These are phyloP conservation scores for Pichia kudriavzevii DNA, from an alignment of 1,139 yeast genomes.

Conservation along the genomic window DNA sequence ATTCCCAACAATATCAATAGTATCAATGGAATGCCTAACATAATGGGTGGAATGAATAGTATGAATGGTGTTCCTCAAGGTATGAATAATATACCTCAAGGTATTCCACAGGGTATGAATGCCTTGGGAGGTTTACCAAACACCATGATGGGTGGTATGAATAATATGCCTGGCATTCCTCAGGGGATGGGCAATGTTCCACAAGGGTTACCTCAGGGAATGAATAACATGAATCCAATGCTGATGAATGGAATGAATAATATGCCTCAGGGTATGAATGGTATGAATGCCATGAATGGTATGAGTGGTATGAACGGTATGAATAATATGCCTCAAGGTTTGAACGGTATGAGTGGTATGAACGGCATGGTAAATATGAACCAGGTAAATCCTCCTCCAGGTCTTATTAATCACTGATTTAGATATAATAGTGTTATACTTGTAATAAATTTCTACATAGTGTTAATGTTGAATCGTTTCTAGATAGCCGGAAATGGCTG, in stretches of 20 bases:
- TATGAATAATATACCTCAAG: too few species aligned
- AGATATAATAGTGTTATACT: too few species aligned
- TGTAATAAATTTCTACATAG: too few species aligned
- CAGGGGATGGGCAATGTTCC: too few species aligned
- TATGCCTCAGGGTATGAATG: slow-evolving; percentile 1
- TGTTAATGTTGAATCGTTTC: too few species aligned
- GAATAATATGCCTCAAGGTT: slow-evolving; percentile 1
- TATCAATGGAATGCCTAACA: slow-evolving; percentile 5
- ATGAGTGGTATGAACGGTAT: slow-evolving; percentile 6
- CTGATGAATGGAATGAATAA: slow-evolving; percentile 2
- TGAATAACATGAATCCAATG: slow-evolving; percentile 4
- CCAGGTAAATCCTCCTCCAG: not conserved
- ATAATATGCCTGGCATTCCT: slow-evolving; percentile 1
- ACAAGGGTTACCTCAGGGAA: too few species aligned
- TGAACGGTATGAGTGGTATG: slow-evolving; percentile 2
- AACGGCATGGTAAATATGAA: slow-evolving; percentile 4
- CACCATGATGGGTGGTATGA: too few species aligned
- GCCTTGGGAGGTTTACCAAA: too few species aligned
- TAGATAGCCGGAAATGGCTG: too few species aligned
- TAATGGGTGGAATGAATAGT: slow-evolving; percentile 2
- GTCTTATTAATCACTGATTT: too few species aligned
- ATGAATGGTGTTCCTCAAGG: too few species aligned
- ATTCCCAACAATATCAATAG: slow-evolving; percentile 1
- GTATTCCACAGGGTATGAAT: too few species aligned
- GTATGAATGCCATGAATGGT: slow-evolving; percentile 3